Evolutionary conservation across 2,329 filamentous ascomycete genomes (phyloP).

Genomic region (Aureobasidium sp.): DNA sequence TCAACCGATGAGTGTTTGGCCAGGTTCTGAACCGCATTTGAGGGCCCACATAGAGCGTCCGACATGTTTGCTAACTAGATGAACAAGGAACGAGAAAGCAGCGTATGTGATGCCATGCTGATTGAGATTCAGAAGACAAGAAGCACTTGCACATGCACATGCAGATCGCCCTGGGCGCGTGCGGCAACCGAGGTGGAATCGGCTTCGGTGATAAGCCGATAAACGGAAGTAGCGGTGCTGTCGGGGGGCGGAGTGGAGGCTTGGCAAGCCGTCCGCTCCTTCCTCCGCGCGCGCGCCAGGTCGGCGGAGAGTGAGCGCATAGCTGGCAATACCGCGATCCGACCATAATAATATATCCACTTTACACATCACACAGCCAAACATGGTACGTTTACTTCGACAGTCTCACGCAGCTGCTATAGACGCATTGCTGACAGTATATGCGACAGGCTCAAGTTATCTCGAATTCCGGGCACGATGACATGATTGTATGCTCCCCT

Average conservation of each 20-base stretch:
- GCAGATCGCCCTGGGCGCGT: background rate
- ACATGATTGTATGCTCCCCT: slow-evolving; percentile 84
- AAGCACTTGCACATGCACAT: background rate
- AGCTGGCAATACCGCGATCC: slow-evolving; percentile 7
- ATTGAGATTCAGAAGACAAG: background rate
- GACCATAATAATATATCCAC: slow-evolving; percentile 13
- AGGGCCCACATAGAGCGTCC: slow-evolving; percentile 65
- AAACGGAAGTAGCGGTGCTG: background rate
- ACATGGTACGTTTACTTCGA: slow-evolving; percentile 11
- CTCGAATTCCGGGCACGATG: slow-evolving; percentile 85
- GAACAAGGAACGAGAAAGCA: background rate
- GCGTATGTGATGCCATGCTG: background rate
- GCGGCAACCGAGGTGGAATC: slow-evolving; percentile 5
- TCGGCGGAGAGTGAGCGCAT: background rate
- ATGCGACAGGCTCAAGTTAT: slow-evolving; percentile 63
- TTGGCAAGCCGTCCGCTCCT: background rate
- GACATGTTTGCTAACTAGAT: slow-evolving; percentile 44
- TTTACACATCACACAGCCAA: slow-evolving; percentile 11
- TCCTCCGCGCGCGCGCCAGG: background rate
- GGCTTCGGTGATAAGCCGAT: slow-evolving; percentile 1
- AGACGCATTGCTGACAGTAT: slow-evolving; percentile 15
- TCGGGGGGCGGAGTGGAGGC: background rate
- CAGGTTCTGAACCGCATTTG: slow-evolving; percentile 67
- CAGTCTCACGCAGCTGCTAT: background rate
- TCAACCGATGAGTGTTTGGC: slow-evolving; percentile 63